These are phyloP conservation scores for Colletotrichum tropicale DNA, from an alignment of 2,329 filamentous ascomycete species.

Conservation along the genomic window DNA sequence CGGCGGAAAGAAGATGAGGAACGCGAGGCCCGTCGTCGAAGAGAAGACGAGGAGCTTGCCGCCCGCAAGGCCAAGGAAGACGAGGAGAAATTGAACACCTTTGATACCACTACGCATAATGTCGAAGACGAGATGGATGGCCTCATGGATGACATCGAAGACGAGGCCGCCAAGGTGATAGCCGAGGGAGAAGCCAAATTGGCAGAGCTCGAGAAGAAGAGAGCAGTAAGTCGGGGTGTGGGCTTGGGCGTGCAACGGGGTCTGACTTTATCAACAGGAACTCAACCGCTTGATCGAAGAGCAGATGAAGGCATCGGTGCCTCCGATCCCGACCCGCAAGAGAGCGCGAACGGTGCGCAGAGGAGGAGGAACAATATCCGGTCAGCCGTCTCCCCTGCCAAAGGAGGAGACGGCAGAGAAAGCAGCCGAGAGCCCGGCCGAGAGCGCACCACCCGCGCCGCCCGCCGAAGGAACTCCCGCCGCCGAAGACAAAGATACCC, in stretches of 20 bases:
- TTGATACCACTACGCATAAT: conserved; percentile 30
- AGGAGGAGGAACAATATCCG: neutral
- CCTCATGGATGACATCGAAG: conserved; percentile 37
- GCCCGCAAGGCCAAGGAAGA: conserved; percentile 33
- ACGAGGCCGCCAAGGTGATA: conserved; percentile 29
- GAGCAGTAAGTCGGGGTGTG: conserved; percentile 25
- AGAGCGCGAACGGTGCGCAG: conserved; percentile 9
- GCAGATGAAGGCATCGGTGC: conserved; percentile 37
- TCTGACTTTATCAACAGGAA: conserved; percentile 32
- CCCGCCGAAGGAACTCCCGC: neutral
- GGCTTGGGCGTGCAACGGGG: neutral
- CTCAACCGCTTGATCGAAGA: conserved; percentile 48
- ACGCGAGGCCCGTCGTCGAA: conserved; percentile 34
- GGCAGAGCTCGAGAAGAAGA: conserved; percentile 35
- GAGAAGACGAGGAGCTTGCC: conserved; percentile 40
- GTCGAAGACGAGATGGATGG: conserved; percentile 41
- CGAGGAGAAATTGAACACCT: conserved; percentile 28
- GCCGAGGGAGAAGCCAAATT: conserved; percentile 36
- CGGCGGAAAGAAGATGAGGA: conserved; percentile 47
- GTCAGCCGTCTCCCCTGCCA: conserved; percentile 3
- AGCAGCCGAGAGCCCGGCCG: neutral
- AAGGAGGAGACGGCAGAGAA: neutral
- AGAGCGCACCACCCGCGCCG: neutral
- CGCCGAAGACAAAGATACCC: neutral
- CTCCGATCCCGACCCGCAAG: conserved; percentile 26